phyloP scores from a whole-genome alignment of 1,284 basidiomycete genomes.

The Heterobasidion irregulare region DNA sequence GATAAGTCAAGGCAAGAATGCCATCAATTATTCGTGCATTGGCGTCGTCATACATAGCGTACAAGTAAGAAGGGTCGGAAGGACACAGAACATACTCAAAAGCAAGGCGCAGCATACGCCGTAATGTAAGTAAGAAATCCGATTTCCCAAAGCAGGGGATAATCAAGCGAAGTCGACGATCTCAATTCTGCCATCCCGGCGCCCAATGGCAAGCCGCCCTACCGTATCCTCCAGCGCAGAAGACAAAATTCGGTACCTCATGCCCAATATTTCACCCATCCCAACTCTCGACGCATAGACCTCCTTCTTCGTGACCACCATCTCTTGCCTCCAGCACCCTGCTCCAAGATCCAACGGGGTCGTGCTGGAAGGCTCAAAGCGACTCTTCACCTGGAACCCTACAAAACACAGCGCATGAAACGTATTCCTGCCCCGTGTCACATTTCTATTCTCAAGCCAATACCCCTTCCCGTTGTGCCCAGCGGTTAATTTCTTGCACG shows the following conservation, averaged over 20 bases:
- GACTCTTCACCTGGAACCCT: conserved; percentile 21
- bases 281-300: conserved; percentile 24
- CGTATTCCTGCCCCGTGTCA: conserved; percentile 17
- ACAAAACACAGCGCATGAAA: conserved; percentile 25
- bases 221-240: conserved; percentile 27
- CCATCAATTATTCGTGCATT: too few relatives aligned
- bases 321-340: conserved; percentile 8
- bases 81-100: not conserved
- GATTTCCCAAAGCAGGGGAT: not conserved
- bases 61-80: not conserved
- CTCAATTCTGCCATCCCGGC: conserved; percentile 24
- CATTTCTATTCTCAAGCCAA: conserved; percentile 27
- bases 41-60: too few relatives aligned
- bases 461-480: conserved; percentile 26
- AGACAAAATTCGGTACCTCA: conserved; percentile 21
- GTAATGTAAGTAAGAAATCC: not conserved
- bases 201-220: conserved; percentile 26
- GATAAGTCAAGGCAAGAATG: not conserved
- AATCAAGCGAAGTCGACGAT: conserved; percentile 23
- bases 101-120: not conserved
- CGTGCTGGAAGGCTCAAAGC: conserved; percentile 1
- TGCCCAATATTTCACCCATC: conserved; percentile 24
- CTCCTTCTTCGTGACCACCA: conserved; percentile 17
- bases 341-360: not conserved
- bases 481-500: conserved; percentile 19